phyloP scores from a whole-genome alignment of 2,329 filamentous ascomycete genomes.

The Venturia pyrina region DNA sequence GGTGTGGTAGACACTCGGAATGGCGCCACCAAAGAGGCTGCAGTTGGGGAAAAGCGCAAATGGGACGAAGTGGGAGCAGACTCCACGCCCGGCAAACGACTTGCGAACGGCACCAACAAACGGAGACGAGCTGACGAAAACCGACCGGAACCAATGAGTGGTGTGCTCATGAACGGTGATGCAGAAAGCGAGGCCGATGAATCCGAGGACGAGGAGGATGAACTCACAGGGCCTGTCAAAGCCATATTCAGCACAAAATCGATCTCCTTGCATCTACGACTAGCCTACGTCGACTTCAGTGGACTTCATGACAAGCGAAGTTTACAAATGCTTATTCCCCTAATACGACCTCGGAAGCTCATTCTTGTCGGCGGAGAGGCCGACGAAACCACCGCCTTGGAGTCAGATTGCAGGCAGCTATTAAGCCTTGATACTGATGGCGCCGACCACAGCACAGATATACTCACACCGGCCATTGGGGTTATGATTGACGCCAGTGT shows the following conservation, averaged over 20 bases:
- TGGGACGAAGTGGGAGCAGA: constrained; percentile 63
- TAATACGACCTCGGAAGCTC: constrained; percentile 88
- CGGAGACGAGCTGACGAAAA: constrained; percentile 35
- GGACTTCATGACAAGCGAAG: constrained; percentile 90
- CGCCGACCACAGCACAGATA: constrained; percentile 45
- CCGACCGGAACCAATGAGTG: constrained; percentile 17
- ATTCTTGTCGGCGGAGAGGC: constrained; percentile 78
- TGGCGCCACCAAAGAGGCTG: constrained; percentile 36
- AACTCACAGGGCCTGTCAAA: constrained; percentile 62
- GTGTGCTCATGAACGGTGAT: constrained; percentile 16
- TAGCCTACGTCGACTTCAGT: constrained; percentile 85
- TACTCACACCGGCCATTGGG: constrained; percentile 74
- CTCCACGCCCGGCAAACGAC: constrained; percentile 25
- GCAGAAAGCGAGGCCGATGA: constrained; percentile 34
- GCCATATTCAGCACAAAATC: constrained; percentile 54
- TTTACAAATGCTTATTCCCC: constrained; percentile 85
- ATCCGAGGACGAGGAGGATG: constrained; percentile 42
- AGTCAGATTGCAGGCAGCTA: constrained; percentile 67
- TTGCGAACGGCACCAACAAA: constrained; percentile 45
- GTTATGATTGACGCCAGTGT: constrained; percentile 77
- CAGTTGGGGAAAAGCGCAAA: constrained; percentile 81
- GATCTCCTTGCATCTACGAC: constrained; percentile 59
- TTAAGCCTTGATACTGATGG: constrained; percentile 37
- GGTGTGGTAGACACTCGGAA: constrained; percentile 38
- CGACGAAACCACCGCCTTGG: constrained; percentile 64